A percentile compares a stretch with the other conserved stretches of the same genome.
These are phyloP conservation scores for Pythium phragmitis DNA, from an alignment of 352 stramenopile genomes.

Conservation along the genomic window DNA sequence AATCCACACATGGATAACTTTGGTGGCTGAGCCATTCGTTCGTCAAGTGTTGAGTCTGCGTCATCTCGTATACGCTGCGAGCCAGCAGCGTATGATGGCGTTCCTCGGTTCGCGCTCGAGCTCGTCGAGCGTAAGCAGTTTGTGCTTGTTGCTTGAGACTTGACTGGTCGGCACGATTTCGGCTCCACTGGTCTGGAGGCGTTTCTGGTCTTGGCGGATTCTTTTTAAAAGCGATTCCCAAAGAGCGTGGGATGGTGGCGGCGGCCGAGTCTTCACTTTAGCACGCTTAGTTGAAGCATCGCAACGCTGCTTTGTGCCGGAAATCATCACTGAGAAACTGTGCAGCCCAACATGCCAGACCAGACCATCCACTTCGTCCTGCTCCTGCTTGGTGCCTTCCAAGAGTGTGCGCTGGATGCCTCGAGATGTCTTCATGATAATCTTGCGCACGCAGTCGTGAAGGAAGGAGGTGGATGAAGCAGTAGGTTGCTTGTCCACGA, in stretches of 20 bases:
- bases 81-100: neutral
- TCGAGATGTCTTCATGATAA: constrained; percentile 50
- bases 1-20: too few species aligned
- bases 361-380: neutral
- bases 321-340: constrained; percentile 12
- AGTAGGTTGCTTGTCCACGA: constrained; percentile 50
- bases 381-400: neutral
- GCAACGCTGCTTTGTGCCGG: neutral
- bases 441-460: constrained; percentile 25
- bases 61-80: neutral
- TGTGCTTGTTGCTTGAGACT: neutral
- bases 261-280: neutral
- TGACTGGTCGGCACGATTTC: neutral
- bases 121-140: neutral
- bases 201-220: neutral
- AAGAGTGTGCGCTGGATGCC: constrained; percentile 33
- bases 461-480: constrained; percentile 40
- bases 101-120: constrained; percentile 1
- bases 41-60: neutral
- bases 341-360: constrained; percentile 11
- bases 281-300: neutral
- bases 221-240: neutral
- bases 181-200: neutral
- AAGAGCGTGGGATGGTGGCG: neutral
- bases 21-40: too few species aligned